phyloP scores from a whole-genome alignment of 441 rosid species.

The Jatropha multifida region DNA sequence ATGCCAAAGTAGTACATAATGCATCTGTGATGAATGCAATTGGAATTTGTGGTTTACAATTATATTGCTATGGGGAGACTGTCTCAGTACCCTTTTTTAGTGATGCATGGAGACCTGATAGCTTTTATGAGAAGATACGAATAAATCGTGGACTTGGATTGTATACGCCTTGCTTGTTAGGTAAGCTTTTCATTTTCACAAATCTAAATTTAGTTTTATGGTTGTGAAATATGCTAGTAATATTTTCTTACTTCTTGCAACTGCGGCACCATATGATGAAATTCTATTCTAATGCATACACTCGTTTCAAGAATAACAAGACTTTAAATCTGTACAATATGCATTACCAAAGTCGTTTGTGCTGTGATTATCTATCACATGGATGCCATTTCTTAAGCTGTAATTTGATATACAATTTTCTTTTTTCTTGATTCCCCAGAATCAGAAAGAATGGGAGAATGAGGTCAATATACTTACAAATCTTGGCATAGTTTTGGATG shows the following conservation, averaged over 20 bases:
- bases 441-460: too few species aligned
- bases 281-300: not conserved
- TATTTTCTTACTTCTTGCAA: not conserved
- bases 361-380: not conserved
- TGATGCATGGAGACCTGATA: slow-evolving; percentile 86
- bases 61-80: slow-evolving; percentile 90
- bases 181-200: slow-evolving; percentile 30
- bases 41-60: slow-evolving; percentile 87
- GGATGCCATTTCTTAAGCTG: not conserved
- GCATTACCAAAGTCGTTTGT: not conserved
- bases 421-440: not conserved
- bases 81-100: slow-evolving; percentile 87
- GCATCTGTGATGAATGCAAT: slow-evolving; percentile 96
- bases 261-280: not conserved
- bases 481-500: not conserved
- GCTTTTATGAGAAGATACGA: slow-evolving; percentile 83
- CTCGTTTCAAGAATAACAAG: not conserved
- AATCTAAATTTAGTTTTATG: too few species aligned
- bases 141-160: slow-evolving; percentile 66
- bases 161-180: slow-evolving; percentile 88
- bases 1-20: slow-evolving; percentile 77
- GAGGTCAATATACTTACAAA: too few species aligned
- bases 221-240: not conserved
- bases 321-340: not conserved
- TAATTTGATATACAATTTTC: not conserved